Evolutionary conservation across 1,284 basidiomycete species (phyloP), one percentile per base, ranked within the genome.

Genomic region (Puccinia hordei): DNA sequence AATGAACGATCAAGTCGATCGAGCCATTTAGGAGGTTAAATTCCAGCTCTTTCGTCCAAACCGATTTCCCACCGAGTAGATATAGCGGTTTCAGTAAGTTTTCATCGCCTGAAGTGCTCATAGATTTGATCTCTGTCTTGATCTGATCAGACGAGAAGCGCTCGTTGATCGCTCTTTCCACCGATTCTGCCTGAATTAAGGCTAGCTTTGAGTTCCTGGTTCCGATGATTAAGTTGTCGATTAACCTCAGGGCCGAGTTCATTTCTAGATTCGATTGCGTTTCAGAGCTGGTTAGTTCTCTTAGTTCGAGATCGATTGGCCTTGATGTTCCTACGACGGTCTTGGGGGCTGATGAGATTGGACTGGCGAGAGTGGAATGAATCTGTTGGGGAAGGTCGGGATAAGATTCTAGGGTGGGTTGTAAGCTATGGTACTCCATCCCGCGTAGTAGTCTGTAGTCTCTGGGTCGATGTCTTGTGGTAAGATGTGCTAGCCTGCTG

Each of bases 21-120:
- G 88, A 87, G 24, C 89, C 88, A 57, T 90, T 88, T 63, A 89
- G 88, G 75, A 98, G 88, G 33, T 92, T 91, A 27, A 92, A 91
- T 85, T 98, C 95, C 81, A 98, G 90, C 85, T 98, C 95, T 85
- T 93, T 92, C 41, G 95, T 98, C 95, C 95, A 98, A 22, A 98
- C 87, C 0, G 92, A 91, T 86, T 95, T 94, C 38, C 87, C 87
- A 22, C 87, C 87, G 66, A 87, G 85, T 33, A 89, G 87, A 83
- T 89, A 89, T 22, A 89, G 84, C 0, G 88, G 88, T 55, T 88
- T 87, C 46, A 86, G 91, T 86, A 95, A 91, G 84, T 98, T 96
- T 83, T 92, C 91, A 87, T 99, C 97, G 12, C 95, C 96, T 10
- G 90, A 91, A 0, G 94, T 97, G 51, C 91, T 89, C 91, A 96